phyloP scores from a whole-genome alignment of 441 rosid genomes.

The Cnidoscolus chayamansa region DNA sequence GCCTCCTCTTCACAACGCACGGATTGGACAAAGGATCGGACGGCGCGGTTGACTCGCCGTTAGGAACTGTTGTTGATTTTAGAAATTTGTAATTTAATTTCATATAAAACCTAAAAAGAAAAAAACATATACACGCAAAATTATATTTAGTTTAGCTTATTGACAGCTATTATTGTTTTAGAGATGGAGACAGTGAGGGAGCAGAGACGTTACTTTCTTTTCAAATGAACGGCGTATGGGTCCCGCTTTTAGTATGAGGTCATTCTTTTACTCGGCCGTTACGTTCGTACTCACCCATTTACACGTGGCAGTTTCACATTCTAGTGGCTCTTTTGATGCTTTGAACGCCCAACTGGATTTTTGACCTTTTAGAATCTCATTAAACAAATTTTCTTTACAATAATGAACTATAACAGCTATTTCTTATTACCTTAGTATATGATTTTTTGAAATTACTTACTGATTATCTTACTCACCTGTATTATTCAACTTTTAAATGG shows the following conservation, averaged over 20 bases:
- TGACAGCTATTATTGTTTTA: neutral
- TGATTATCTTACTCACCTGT: too few species aligned
- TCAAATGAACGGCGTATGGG: conserved; percentile 51
- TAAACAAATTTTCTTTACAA: too few species aligned
- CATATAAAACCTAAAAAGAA: too few species aligned
- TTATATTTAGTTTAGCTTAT: too few species aligned
- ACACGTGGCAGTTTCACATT: conserved; percentile 27
- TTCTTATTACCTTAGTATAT: too few species aligned
- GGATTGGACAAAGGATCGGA: conserved; percentile 37
- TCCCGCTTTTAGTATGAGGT: conserved; percentile 36
- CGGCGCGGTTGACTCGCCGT: conserved; percentile 44
- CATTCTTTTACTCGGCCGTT: conserved; percentile 42
- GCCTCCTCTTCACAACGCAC: conserved; percentile 39
- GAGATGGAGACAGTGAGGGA: conserved; percentile 2
- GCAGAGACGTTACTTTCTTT: conserved; percentile 39
- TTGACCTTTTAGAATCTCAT: too few species aligned
- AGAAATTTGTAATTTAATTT: neutral
- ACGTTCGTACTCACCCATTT: conserved; percentile 32
- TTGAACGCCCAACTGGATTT: conserved; percentile 26
- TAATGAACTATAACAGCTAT: too few species aligned
- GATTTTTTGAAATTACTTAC: too few species aligned
- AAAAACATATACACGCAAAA: too few species aligned
- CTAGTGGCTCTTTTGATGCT: conserved; percentile 3
- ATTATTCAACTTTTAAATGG: too few species aligned
- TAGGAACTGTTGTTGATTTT: conserved; percentile 25